phyloP scores from a whole-genome alignment of 2,329 filamentous ascomycete species.

The Zasmidium cellare region DNA sequence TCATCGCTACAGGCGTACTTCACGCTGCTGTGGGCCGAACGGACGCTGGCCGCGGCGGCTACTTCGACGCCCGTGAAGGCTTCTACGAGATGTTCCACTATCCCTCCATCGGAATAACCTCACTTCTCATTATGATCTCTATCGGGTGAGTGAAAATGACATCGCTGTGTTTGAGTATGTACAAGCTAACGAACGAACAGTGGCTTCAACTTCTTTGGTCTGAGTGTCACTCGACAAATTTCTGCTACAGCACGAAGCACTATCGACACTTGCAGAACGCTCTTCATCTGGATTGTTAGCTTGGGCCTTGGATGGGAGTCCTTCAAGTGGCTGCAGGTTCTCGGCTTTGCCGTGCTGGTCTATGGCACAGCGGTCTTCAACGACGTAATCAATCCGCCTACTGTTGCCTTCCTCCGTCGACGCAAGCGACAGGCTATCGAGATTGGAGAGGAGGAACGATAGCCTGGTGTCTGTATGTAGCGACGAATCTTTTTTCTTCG shows the following conservation, averaged over 20 bases:
- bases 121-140: constrained; percentile 91
- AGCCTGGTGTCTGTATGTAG: neutral
- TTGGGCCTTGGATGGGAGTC: constrained; percentile 92
- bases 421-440: constrained; percentile 25
- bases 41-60: constrained; percentile 71
- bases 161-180: no score
- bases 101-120: constrained; percentile 70
- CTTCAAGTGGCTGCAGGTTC: constrained; percentile 95
- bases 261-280: constrained; percentile 93
- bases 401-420: constrained; percentile 29
- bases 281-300: constrained; percentile 97
- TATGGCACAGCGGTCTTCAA: constrained; percentile 98
- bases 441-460: constrained; percentile 10
- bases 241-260: constrained; percentile 92
- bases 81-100: constrained; percentile 77
- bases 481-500: constrained; percentile 1
- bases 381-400: constrained; percentile 80
- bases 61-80: constrained; percentile 88
- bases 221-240: constrained; percentile 85
- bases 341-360: constrained; percentile 83
- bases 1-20: constrained; percentile 75
- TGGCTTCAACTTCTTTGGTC: constrained; percentile 97
- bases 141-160: constrained; percentile 81
- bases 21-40: constrained; percentile 77
- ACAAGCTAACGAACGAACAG: constrained; percentile 46